Conservation (phyloP, 1,284 basidiomycete species). For the Microbotryomycetes sp. region DNA sequence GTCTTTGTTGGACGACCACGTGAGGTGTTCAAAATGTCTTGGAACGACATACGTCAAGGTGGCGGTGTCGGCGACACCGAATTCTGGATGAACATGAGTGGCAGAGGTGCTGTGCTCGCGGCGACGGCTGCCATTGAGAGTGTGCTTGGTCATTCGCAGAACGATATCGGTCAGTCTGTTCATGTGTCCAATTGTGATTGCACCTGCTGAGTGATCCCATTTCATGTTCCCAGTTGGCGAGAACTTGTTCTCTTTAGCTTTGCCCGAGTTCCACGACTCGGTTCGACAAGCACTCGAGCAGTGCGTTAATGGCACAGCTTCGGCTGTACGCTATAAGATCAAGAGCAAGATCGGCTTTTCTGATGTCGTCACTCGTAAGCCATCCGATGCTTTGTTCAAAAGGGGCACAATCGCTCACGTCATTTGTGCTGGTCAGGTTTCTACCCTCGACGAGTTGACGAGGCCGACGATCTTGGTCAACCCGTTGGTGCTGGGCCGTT, state of each 20-base stretch:
- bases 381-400: background rate
- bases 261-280: conserved; percentile 13
- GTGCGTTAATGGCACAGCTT: conserved; percentile 17
- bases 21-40: conserved; percentile 58
- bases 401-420: background rate
- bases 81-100: conserved; percentile 35
- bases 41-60: conserved; percentile 46
- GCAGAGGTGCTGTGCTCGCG: conserved; percentile 32
- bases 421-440: conserved; percentile 9
- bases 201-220: background rate
- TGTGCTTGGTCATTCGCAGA: conserved; percentile 23
- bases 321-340: conserved; percentile 25
- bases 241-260: background rate
- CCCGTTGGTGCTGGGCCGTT: background rate
- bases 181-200: background rate
- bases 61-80: conserved; percentile 37
- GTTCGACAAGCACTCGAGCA: conserved; percentile 21
- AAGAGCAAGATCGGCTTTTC: conserved; percentile 9
- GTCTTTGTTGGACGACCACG: conserved; percentile 68
- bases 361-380: conserved; percentile 31
- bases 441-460: conserved; percentile 27
- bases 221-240: background rate
- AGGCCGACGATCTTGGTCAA: conserved; percentile 8
- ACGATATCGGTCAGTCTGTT: conserved; percentile 10
- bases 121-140: conserved; percentile 27